These are phyloP conservation scores for Beauveria rudraprayagi DNA, from an alignment of 2,329 filamentous ascomycete species.

Conservation along the genomic window DNA sequence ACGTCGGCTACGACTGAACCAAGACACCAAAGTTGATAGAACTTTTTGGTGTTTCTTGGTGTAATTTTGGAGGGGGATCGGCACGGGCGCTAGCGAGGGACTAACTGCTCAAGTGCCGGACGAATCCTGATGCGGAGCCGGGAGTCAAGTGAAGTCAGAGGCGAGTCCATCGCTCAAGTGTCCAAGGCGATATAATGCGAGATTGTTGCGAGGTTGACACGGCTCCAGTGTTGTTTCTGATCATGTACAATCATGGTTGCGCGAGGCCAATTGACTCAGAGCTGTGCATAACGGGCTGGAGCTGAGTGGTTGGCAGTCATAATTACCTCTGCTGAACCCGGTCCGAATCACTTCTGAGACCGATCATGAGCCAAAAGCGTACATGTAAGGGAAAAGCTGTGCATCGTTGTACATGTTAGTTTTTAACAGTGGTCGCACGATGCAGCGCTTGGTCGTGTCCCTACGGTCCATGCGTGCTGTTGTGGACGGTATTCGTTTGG, in stretches of 20 bases:
- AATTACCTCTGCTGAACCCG: neutral
- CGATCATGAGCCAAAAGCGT: neutral
- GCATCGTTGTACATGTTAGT: neutral
- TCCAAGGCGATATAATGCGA: neutral
- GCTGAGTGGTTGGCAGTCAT: neutral
- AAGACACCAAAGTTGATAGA: neutral
- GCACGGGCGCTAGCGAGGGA: slow-evolving; percentile 1
- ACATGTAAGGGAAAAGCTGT: neutral
- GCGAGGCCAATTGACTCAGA: neutral
- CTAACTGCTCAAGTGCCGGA: slow-evolving; percentile 1
- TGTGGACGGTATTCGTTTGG: neutral
- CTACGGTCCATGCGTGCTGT: neutral
- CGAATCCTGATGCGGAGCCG: neutral
- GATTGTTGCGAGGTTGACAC: too few species aligned
- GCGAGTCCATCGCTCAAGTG: neutral
- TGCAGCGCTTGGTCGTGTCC: neutral
- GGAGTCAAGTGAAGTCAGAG: neutral
- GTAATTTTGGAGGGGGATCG: neutral
- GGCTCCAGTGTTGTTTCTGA: too few species aligned
- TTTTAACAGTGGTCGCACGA: neutral
- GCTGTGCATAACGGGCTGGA: neutral
- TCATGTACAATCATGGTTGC: neutral
- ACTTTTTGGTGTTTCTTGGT: neutral
- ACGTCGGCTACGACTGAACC: neutral
- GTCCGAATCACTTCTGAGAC: neutral